Conservation (phyloP, 1,284 basidiomycete species). For the Sporisorium scitamineum region DNA sequence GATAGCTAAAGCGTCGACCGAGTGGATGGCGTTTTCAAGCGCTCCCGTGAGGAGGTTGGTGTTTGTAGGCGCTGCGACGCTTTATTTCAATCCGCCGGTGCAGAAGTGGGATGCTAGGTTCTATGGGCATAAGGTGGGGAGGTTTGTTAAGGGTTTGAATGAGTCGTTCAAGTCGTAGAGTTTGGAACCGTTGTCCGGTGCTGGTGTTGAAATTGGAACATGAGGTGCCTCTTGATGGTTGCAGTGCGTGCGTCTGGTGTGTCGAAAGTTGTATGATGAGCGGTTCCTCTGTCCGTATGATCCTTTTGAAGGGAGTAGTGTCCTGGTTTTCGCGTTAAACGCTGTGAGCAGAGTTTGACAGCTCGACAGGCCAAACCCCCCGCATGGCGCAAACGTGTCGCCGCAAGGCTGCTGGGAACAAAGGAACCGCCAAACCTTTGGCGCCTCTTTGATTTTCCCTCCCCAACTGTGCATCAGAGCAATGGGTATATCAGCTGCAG, state of each 20-base stretch:
- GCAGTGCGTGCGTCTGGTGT: not conserved
- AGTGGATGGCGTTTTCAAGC: constrained; percentile 7
- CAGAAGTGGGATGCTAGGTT: constrained; percentile 6
- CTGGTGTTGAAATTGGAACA: too few species aligned
- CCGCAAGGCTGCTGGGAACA: constrained; percentile 6
- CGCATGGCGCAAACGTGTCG: not conserved
- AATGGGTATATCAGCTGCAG: not conserved
- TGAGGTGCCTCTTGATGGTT: too few species aligned
- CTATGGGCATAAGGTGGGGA: not conserved
- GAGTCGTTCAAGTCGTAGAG: not conserved
- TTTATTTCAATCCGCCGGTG: constrained; percentile 12
- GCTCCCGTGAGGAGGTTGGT: constrained; percentile 5
- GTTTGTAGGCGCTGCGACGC: constrained; percentile 4
- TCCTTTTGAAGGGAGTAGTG: too few species aligned
- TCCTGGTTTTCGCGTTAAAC: not conserved
- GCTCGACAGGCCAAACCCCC: constrained; percentile 7
- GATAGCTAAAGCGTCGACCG: not conserved
- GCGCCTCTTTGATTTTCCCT: too few species aligned
- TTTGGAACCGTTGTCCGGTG: too few species aligned
- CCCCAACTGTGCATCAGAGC: not conserved
- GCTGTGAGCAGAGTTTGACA: constrained; percentile 28
- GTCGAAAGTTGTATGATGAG: not conserved
- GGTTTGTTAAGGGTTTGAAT: not conserved
- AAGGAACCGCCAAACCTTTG: constrained; percentile 7
- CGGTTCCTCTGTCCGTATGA: not conserved